These are phyloP conservation scores for Chalaropsis thielavioides DNA, from an alignment of 2,329 filamentous ascomycete genomes.

Conservation along the genomic window DNA sequence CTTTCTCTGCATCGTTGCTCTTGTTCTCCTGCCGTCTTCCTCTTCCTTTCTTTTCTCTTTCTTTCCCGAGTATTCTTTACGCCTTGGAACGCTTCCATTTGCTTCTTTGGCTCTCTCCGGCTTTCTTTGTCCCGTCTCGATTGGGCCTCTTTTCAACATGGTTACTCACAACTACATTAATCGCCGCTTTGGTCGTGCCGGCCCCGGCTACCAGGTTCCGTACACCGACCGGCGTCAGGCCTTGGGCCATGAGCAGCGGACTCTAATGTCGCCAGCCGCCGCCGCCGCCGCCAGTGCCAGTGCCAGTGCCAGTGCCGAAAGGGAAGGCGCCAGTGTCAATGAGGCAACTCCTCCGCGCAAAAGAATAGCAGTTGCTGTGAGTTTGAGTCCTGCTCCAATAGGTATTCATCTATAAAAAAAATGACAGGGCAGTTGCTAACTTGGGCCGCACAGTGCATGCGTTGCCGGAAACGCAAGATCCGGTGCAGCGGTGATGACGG, in stretches of 20 bases:
- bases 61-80: background rate
- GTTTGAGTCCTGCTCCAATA: slow-evolving; percentile 23
- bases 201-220: slow-evolving; percentile 26
- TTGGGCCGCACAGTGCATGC: slow-evolving; percentile 50
- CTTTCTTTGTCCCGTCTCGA: background rate
- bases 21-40: background rate
- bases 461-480: slow-evolving; percentile 89
- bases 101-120: background rate
- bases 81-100: background rate
- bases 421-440: background rate
- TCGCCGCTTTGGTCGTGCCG: slow-evolving; percentile 24
- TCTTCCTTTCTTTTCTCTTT: slow-evolving; percentile 3
- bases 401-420: background rate
- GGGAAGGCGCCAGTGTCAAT: background rate
- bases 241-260: slow-evolving; percentile 24
- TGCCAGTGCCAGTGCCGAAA: slow-evolving; percentile 17
- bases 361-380: slow-evolving; percentile 45
- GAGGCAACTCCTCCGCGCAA: slow-evolving; percentile 37
- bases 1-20: background rate
- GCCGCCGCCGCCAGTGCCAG: too few relatives aligned
- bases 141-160: slow-evolving; percentile 16
- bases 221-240: slow-evolving; percentile 28
- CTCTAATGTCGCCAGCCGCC: slow-evolving; percentile 2
- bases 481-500: slow-evolving; percentile 78
- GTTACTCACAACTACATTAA: slow-evolving; percentile 6